Base-by-base conservation (phyloP, 2,329 filamentous ascomycete species). In the Curvularia hawaiiensis region DNA sequence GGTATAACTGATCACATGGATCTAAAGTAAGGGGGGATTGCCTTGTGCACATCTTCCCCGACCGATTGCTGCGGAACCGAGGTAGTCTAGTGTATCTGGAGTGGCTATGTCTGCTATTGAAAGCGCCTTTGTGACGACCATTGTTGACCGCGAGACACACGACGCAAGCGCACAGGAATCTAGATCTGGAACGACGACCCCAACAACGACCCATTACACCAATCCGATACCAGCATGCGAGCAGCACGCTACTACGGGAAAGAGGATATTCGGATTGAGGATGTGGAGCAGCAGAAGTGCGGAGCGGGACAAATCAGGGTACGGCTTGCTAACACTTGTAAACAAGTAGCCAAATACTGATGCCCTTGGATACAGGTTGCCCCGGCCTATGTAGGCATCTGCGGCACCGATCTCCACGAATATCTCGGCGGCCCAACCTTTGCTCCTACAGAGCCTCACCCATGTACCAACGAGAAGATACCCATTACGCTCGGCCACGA, bases 401-500 rank as follows among this genome's bases (percentile, higher is more conserved):
- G 83, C 60, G 83, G 81, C 16, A 68, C 71, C 70, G 81, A 84
- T 63, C 67, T 83, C 4, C 82, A 85, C 63, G 83, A 85, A 68
- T 85, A 83, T 63, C 74, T 82, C 46, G 76, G 78, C 22, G 79
- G 79, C 2, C 77, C 78, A 14, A 81, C 75, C 26, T 80, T 83
- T 71, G 79, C 81, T 1, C 83, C 84, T 3, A 67, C 68, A 7
- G 72, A 71, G 7, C 84, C 85, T 1, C 87, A 89, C 64, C 81
- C 81, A 2, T 72, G 88, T 22, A 89, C 86, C 0, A 77, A 80
- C 31, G 84, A 84, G 55, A 78, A 77, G 1, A 79, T 85, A 35
- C 87, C 86, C 3, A 79, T 88, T 10, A 86, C 81, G 0, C 77
- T 89, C 10, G 87, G 88, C 26, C 87, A 90, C 66, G 88, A 90